A percentile compares a stretch with the other conserved stretches of the same genome.
Evolutionary conservation across 2,329 filamentous ascomycete genomes (phyloP).

Genomic region (Samsoniella hepiali): DNA sequence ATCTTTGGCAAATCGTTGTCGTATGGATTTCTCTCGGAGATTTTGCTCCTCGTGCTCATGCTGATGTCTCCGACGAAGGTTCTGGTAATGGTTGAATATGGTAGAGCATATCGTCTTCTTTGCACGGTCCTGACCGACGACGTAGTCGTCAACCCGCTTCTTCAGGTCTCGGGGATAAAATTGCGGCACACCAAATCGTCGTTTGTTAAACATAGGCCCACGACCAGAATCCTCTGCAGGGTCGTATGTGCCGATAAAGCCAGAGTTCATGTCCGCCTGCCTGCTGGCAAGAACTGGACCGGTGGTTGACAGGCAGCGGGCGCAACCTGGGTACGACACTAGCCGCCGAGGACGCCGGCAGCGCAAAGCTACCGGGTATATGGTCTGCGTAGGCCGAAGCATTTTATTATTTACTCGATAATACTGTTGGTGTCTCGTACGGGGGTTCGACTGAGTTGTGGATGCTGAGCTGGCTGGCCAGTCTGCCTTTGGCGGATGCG

Average conservation of each 20-base stretch:
- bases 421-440: not conserved
- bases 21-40: conserved; percentile 60
- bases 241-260: conserved; percentile 59
- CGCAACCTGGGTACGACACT: conserved; percentile 18
- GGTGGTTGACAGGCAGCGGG: conserved; percentile 28
- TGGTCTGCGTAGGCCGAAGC: conserved; percentile 1
- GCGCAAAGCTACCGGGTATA: conserved; percentile 2
- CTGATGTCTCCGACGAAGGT: conserved; percentile 72
- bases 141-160: conserved; percentile 89
- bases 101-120: conserved; percentile 92
- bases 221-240: conserved; percentile 50
- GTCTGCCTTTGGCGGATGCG: not conserved
- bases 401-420: not conserved
- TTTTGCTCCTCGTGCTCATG: conserved; percentile 66
- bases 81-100: conserved; percentile 95
- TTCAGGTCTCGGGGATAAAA: conserved; percentile 72
- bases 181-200: conserved; percentile 56
- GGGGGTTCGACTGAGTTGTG: not conserved
- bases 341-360: not conserved
- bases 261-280: conserved; percentile 52
- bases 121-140: conserved; percentile 90
- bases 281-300: conserved; percentile 31
- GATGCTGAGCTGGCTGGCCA: not conserved
- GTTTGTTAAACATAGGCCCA: conserved; percentile 58
- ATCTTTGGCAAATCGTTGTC: conserved; percentile 69